Base-by-base conservation (phyloP, 208 protist species). In the Tritrichomonas musculus region DNA sequence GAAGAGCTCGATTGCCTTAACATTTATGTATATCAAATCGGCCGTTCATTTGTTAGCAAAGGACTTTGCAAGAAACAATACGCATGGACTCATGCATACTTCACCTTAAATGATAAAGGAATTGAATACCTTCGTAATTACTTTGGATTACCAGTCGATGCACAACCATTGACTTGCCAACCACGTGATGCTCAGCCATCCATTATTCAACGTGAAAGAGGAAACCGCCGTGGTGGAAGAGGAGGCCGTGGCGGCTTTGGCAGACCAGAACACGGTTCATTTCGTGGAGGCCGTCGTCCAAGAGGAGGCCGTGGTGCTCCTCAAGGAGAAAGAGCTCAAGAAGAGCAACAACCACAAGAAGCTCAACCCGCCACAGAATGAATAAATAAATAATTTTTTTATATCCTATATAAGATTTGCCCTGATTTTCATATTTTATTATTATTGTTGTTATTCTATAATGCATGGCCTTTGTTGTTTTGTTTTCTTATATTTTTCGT, bases 51-150 rank as follows among this genome's bases (percentile, higher is more conserved):
- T 36, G 73, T 82, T 44, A 82, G 14, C n/a, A 82, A 82, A 41
- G 73, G 73, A 25, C 50, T 82, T 41, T 47, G 41, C 41, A 82
- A 14, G 20, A 82, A 82, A 41, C n/a, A 25, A 82, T 82, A 82
- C 41, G 73, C 73, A 22, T 82, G 73, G 73, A 14, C 73, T 41
- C 73, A 82, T 30, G 73, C 73, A n/a, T 82, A 82, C 73, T 82
- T 53, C 41, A 82, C 41, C 36, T n/a, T 77, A 14, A 77, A 11
- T 36, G 69, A 77, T 47, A 77, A 77, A n/a, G 69, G 69, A 17
- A 77, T 77, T n/a, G 69, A 77, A n/a, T 77, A 77, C 36, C 69
- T 77, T 36, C 69, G 69, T 44, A 77, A 77, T 11, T 77, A 77
- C 36, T 77, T 77, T 36, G 69, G 69, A 9, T 36, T 77, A 8